phyloP scores from a whole-genome alignment of 148 eudicot species.

The Beta vulgaris region DNA sequence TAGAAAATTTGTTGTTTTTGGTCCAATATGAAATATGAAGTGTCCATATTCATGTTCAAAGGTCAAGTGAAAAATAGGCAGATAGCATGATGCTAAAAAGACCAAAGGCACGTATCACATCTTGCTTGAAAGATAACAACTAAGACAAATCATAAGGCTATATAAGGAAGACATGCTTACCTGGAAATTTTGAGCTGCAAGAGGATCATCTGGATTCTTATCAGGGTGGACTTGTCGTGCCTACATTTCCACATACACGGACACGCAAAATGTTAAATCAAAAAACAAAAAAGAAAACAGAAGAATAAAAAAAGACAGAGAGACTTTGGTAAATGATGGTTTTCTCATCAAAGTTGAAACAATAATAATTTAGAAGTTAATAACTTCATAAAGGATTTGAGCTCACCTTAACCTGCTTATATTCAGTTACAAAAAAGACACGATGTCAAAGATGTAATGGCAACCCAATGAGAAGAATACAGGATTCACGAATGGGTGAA shows the following conservation, averaged over 20 bases:
- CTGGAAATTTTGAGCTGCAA: slow-evolving; percentile 94
- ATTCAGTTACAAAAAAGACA: background rate
- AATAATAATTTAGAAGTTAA: background rate
- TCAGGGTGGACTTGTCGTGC: slow-evolving; percentile 97
- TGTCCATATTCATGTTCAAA: background rate
- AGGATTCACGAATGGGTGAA: background rate
- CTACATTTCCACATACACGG: slow-evolving; percentile 34
- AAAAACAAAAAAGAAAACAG: background rate
- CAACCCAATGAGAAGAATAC: background rate
- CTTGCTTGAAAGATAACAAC: background rate
- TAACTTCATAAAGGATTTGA: background rate
- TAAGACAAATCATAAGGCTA: background rate
- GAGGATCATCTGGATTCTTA: slow-evolving; percentile 90
- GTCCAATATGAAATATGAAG: background rate
- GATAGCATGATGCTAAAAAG: background rate
- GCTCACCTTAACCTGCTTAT: background rate
- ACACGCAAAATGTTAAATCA: background rate
- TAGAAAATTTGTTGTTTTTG: background rate
- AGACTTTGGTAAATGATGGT: background rate
- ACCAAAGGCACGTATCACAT: background rate
- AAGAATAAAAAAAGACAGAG: too few relatives aligned
- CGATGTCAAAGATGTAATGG: background rate
- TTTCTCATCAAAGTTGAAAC: background rate
- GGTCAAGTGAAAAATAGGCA: background rate
- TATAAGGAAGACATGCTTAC: slow-evolving; percentile 32